Base-by-base conservation (phyloP, 495 filamentous ascomycete species). In the Glarea lozoyensis region DNA sequence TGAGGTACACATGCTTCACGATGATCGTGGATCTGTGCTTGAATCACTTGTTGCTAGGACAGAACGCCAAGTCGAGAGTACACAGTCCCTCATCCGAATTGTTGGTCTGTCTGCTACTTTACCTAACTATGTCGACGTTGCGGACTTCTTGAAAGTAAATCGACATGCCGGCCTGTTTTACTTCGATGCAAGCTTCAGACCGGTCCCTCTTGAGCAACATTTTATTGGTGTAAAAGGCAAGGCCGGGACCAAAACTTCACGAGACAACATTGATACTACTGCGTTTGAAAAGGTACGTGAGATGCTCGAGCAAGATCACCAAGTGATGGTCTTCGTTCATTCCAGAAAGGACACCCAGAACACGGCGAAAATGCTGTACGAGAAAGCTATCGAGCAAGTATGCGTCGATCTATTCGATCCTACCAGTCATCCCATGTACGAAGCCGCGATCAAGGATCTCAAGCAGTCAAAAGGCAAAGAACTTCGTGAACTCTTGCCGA, bases 281-380 rank as follows among this genome's bases (percentile, higher is more conserved):
- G 76, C 86, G 0, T 97, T 87, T 58, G 88, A 96, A 47, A 99
- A 99, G 60, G 90, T 94, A n/a, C 80, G 78, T 43, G 84, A 84
- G 32, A 96, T 96, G 92, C 68, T 97, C 9, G 75, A 83, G 53
- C 65, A 68, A 42, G 87, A 82, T 9, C 88, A 99, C 50, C 92
- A 99, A 55, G 76, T 97, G 39, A 99, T 99, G 92, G 89, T 99
- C 0, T 98, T 99, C 62, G 92, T 99, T 2, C 92, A 99, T 58
- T 94, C 89, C 2, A 76, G 92, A 17, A 92, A 93, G 60, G 93
- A 99, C 54, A 99, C 92, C 1, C 73, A 94, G 30, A 73, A 78
- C 38, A 94, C 90, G 0, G 89, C 92, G 17, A 84, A 82, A 45
- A 84, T 78, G 63, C 73, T 99, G 20, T 78, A 81, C 44, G 81